These are phyloP conservation scores for Populus trichocarpa DNA, from an alignment of 441 rosid species.

Conservation along the genomic window DNA sequence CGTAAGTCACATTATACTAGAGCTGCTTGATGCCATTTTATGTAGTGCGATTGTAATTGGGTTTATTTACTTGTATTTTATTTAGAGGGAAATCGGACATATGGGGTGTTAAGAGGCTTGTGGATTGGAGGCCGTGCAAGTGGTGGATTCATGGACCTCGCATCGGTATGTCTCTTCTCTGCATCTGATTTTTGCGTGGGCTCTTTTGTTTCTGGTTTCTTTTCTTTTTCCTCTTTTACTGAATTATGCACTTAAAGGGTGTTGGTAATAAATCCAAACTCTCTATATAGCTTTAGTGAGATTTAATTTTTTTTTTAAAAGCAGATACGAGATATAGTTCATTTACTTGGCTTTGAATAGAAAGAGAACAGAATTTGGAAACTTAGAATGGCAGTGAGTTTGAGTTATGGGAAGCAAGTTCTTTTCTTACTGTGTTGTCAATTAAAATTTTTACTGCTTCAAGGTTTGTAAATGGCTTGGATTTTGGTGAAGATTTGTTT, in stretches of 20 bases:
- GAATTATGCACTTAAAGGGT: not conserved
- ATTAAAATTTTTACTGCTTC: not conserved
- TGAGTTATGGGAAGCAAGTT: not conserved
- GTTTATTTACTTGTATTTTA: not conserved
- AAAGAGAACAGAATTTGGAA: not conserved
- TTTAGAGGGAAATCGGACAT: conserved; percentile 48
- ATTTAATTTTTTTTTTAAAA: not conserved
- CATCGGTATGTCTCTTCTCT: conserved; percentile 39
- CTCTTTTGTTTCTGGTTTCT: not conserved
- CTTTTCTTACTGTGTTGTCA: not conserved
- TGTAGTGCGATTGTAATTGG: too few relatives aligned
- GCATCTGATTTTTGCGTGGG: not conserved
- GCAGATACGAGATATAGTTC: not conserved
- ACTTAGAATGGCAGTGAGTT: not conserved
- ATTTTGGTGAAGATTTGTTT: not conserved
- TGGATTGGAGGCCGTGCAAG: conserved; percentile 94
- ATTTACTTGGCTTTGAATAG: not conserved
- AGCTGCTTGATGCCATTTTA: too few relatives aligned
- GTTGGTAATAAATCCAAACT: not conserved
- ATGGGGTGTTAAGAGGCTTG: conserved; percentile 73
- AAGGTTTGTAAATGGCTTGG: not conserved
- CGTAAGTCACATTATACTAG: not conserved
- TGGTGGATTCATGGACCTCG: conserved; percentile 82
- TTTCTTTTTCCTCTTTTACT: not conserved
- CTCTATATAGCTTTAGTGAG: not conserved